These are phyloP conservation scores for Apiospora rasikravindrae DNA, from an alignment of 2,329 filamentous ascomycete species.

Conservation along the genomic window DNA sequence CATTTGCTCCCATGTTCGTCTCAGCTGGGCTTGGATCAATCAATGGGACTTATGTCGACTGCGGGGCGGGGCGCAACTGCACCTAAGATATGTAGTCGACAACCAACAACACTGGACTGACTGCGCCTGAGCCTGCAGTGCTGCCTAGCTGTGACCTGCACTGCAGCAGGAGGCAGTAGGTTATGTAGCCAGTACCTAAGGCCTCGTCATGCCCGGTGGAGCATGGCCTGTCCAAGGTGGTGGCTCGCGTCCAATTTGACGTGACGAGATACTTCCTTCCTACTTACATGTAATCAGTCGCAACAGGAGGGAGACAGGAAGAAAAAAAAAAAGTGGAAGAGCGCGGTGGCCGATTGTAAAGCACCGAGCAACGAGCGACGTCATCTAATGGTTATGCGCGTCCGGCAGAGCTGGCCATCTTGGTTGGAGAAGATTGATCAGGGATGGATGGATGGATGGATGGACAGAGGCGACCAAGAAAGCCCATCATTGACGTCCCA, in stretches of 20 bases:
- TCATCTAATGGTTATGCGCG: neutral
- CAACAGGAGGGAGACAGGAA: neutral
- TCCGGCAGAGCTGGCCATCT: neutral
- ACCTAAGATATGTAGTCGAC: neutral
- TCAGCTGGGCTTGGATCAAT: neutral
- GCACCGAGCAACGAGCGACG: neutral
- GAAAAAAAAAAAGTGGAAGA: neutral
- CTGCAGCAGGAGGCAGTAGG: neutral
- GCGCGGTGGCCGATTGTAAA: neutral
- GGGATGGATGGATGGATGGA: neutral
- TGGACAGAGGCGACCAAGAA: too few species aligned
- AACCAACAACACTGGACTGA: neutral
- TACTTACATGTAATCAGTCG: neutral
- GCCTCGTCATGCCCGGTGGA: neutral
- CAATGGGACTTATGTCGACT: neutral
- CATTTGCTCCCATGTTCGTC: neutral
- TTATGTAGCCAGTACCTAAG: neutral
- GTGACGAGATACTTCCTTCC: neutral
- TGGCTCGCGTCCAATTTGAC: neutral
- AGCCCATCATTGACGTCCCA: neutral
- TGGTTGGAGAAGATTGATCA: neutral
- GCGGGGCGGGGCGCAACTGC: neutral
- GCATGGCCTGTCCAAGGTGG: neutral
- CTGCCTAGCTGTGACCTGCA: neutral
- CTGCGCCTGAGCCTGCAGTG: conserved; percentile 2